Evolutionary conservation across 352 stramenopile species (phyloP).

Genomic region (Pythium vanterpoolii): DNA sequence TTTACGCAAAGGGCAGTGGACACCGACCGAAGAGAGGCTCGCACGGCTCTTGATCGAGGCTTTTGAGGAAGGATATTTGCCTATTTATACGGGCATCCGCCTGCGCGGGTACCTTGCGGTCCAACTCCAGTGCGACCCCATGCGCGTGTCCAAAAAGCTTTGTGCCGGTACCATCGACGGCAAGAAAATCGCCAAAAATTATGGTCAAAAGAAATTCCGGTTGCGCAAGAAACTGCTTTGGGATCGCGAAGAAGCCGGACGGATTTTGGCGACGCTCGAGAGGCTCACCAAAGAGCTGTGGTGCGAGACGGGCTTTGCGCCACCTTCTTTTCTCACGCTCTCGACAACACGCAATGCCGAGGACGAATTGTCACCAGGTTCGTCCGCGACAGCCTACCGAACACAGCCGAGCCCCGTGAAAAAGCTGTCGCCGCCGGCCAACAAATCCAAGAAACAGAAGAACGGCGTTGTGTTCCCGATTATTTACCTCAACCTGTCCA

Average conservation of each 20-base stretch:
- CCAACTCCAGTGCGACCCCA: conserved; percentile 76
- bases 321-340: conserved; percentile 55
- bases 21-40: conserved; percentile 56
- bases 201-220: conserved; percentile 77
- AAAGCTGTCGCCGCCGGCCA: conserved; percentile 30
- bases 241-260: conserved; percentile 44
- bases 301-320: conserved; percentile 45
- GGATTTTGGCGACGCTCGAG: conserved; percentile 45
- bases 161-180: conserved; percentile 65
- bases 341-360: conserved; percentile 54
- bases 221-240: conserved; percentile 54
- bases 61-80: conserved; percentile 70
- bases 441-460: conserved; percentile 50
- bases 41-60: conserved; percentile 59
- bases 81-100: conserved; percentile 70
- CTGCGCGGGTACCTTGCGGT: conserved; percentile 73
- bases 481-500: conserved; percentile 81
- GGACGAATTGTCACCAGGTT: conserved; percentile 19
- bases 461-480: conserved; percentile 53
- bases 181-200: conserved; percentile 73
- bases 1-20: conserved; percentile 76
- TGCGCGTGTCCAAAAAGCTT: conserved; percentile 82
- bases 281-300: conserved; percentile 51
- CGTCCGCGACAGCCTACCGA: conserved; percentile 1
- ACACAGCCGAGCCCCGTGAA: conserved; percentile 22